A percentile compares a stretch with the other conserved stretches of the same genome.
These are phyloP conservation scores for Fonsecaea pugnacius DNA, from an alignment of 2,329 filamentous ascomycete genomes.

Conservation along the genomic window DNA sequence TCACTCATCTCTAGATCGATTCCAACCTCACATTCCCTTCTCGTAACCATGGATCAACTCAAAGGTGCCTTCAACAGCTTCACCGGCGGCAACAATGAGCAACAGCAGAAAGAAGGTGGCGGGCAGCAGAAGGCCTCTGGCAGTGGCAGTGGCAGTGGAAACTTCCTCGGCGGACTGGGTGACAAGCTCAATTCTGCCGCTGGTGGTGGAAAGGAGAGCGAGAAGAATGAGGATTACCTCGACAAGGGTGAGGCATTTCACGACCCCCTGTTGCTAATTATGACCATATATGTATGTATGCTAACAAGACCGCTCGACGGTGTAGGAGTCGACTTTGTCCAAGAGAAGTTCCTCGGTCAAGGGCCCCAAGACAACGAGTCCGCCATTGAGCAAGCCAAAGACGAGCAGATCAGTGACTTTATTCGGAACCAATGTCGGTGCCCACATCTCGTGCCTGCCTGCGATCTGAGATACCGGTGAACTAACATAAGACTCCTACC, in stretches of 20 bases:
- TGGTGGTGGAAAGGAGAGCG: slow-evolving; percentile 73
- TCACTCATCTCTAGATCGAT: background rate
- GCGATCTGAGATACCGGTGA: background rate
- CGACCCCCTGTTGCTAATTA: slow-evolving; percentile 1
- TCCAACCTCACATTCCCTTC: background rate
- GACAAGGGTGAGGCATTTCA: slow-evolving; percentile 68
- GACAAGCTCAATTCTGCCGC: slow-evolving; percentile 73
- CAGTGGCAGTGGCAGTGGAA: slow-evolving; percentile 40
- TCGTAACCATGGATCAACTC: slow-evolving; percentile 35
- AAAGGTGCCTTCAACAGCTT: slow-evolving; percentile 35
- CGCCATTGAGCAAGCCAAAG: slow-evolving; percentile 80
- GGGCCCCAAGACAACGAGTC: slow-evolving; percentile 73
- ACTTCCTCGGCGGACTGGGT: slow-evolving; percentile 62
- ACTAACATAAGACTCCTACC: slow-evolving; percentile 2
- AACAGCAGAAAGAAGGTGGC: slow-evolving; percentile 15
- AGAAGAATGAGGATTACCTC: slow-evolving; percentile 81
- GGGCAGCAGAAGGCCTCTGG: slow-evolving; percentile 36
- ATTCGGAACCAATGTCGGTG: slow-evolving; percentile 60
- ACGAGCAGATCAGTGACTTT: slow-evolving; percentile 75
- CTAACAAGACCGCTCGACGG: background rate
- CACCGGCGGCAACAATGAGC: slow-evolving; percentile 31
- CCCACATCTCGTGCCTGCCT: background rate
- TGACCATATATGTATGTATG: background rate
- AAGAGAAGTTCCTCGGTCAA: slow-evolving; percentile 73
- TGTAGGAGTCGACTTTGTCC: slow-evolving; percentile 74